Conservation (phyloP, 495 filamentous ascomycete genomes). For the Viridothelium virens region DNA sequence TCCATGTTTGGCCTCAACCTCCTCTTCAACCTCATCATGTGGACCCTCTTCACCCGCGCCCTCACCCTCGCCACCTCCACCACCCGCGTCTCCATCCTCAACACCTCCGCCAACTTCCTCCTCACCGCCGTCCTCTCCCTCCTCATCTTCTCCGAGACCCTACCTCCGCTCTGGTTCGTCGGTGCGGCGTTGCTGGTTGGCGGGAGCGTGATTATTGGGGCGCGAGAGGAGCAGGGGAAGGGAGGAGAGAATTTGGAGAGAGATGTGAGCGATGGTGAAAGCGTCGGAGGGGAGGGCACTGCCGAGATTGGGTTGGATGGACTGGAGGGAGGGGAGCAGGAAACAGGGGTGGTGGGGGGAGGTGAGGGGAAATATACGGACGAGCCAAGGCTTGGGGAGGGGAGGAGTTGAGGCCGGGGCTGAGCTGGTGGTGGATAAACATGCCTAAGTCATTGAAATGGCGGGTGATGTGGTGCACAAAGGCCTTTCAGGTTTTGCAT, state of each 20-base stretch:
- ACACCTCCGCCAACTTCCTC: constrained; percentile 89
- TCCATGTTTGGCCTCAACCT: constrained; percentile 83
- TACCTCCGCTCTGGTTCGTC: constrained; percentile 79
- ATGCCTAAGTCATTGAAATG: too few species aligned
- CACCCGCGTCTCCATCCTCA: constrained; percentile 84
- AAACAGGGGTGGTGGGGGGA: background rate
- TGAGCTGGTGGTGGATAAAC: background rate
- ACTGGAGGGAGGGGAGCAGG: background rate
- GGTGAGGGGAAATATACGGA: constrained; percentile 2
- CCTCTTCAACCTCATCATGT: constrained; percentile 89
- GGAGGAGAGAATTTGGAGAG: background rate
- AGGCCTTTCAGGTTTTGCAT: background rate
- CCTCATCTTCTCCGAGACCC: constrained; percentile 60
- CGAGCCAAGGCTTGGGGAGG: background rate
- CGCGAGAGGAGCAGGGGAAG: constrained; percentile 55
- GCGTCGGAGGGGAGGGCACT: background rate
- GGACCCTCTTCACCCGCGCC: constrained; percentile 80
- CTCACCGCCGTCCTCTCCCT: constrained; percentile 79
- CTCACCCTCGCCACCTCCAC: constrained; percentile 76
- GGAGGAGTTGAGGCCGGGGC: background rate
- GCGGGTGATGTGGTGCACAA: too few species aligned
- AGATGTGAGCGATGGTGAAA: background rate
- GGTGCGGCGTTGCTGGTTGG: constrained; percentile 77
- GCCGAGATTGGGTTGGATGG: background rate
- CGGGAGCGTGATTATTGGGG: constrained; percentile 84